These are phyloP conservation scores for Solanum stenotomum DNA, from an alignment of 257 asterid species.

Conservation along the genomic window DNA sequence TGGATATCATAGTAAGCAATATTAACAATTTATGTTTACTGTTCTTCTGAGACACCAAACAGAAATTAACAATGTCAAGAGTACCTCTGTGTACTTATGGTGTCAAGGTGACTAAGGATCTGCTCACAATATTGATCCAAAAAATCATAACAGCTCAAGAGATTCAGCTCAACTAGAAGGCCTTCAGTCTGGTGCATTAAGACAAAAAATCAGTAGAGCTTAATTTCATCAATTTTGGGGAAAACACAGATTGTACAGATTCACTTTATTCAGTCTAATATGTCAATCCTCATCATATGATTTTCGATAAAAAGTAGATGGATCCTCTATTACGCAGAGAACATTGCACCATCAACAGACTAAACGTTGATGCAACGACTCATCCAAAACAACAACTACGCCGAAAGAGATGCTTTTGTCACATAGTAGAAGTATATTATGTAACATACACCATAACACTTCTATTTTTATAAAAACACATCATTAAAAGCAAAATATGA, in stretches of 20 bases:
- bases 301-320: background rate
- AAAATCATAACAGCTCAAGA: conserved; percentile 49
- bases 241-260: background rate
- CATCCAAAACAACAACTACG: background rate
- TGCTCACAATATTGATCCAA: conserved; percentile 44
- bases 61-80: background rate
- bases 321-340: background rate
- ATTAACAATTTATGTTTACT: background rate
- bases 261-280: background rate
- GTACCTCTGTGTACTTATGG: conserved; percentile 59
- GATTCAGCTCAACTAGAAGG: conserved; percentile 45
- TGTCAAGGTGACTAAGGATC: conserved; percentile 34
- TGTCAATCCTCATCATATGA: background rate
- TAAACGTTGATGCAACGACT: background rate
- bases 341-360: background rate
- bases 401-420: background rate
- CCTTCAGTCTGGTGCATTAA: conserved; percentile 49
- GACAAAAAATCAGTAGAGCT: background rate
- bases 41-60: background rate
- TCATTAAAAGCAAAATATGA: background rate
- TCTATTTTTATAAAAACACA: background rate
- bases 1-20: background rate
- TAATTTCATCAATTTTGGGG: background rate
- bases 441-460: background rate
- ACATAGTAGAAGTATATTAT: background rate